phyloP scores from a whole-genome alignment of 768 basidiomycete species.

The Mrakia gelida region DNA sequence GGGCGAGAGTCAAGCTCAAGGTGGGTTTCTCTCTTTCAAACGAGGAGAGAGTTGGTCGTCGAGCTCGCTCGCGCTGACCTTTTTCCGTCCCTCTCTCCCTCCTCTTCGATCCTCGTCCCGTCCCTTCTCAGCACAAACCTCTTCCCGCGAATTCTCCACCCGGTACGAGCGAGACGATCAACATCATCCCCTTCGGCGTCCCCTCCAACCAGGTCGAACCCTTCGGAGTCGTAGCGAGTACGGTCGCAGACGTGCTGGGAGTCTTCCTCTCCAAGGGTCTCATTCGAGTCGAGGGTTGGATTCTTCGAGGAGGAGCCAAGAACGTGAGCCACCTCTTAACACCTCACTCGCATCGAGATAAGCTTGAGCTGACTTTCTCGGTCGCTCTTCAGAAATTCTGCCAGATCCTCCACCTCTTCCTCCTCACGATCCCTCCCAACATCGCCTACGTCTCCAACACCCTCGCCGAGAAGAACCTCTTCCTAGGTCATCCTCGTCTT shows the following conservation, averaged over 20 bases:
- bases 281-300: slow-evolving; percentile 43
- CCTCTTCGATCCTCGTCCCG: neutral
- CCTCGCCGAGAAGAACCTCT: slow-evolving; percentile 61
- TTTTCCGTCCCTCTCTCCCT: slow-evolving; percentile 17
- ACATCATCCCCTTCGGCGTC: slow-evolving; percentile 23
- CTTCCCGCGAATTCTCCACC: slow-evolving; percentile 6
- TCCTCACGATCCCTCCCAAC: slow-evolving; percentile 92
- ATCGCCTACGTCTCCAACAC: slow-evolving; percentile 74
- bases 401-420: slow-evolving; percentile 74
- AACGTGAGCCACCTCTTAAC: slow-evolving; percentile 34
- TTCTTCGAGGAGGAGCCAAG: slow-evolving; percentile 39
- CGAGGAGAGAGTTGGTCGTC: neutral
- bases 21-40: slow-evolving; percentile 34
- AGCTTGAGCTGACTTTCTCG: slow-evolving; percentile 33
- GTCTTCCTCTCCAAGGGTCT: slow-evolving; percentile 40
- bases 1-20: slow-evolving; percentile 41
- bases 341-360: too few relatives aligned
- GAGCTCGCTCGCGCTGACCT: slow-evolving; percentile 34
- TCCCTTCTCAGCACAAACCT: neutral
- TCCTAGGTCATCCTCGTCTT: slow-evolving; percentile 74
- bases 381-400: slow-evolving; percentile 62
- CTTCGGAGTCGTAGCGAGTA: slow-evolving; percentile 42
- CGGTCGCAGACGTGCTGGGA: slow-evolving; percentile 34
- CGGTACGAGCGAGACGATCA: slow-evolving; percentile 23
- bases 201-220: slow-evolving; percentile 35